A percentile compares a stretch with the other conserved stretches of the same genome.
These are phyloP conservation scores for Polysphondylium violaceum DNA, from an alignment of 78 protist species.

Conservation along the genomic window DNA sequence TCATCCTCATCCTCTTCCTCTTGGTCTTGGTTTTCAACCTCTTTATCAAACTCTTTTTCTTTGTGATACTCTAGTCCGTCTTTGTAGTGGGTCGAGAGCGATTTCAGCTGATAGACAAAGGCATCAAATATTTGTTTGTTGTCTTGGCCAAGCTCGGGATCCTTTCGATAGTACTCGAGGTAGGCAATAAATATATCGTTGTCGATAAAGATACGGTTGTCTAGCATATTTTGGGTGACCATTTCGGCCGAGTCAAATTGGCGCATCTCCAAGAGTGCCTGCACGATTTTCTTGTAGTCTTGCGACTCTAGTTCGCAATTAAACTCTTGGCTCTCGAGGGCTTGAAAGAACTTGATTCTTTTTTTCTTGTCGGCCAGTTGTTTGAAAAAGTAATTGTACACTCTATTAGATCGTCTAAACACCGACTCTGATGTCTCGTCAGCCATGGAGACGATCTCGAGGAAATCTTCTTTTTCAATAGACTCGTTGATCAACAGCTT, in stretches of 20 bases:
- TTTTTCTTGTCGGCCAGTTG: background rate
- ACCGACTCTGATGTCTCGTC: background rate
- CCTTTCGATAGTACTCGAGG: background rate
- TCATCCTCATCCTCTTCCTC: background rate
- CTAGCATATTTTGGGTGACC: background rate
- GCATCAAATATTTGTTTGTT: no score
- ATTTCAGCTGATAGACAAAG: no score
- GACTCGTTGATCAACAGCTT: background rate
- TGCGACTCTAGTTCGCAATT: background rate
- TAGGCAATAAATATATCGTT: constrained; percentile 9
- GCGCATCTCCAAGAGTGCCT: constrained; percentile 1
- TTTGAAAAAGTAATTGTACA: background rate
- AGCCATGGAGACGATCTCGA: background rate
- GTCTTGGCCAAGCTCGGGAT: no score
- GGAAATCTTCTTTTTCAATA: background rate
- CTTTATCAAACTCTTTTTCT: background rate
- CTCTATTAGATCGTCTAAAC: background rate
- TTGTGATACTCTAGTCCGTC: no score
- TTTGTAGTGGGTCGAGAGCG: no score
- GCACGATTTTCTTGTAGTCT: constrained; percentile 2
- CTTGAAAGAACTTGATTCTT: background rate
- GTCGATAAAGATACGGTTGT: constrained; percentile 9
- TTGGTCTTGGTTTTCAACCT: background rate
- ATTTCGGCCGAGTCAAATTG: constrained; percentile 14
- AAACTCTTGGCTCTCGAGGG: background rate